Evolutionary conservation across 164 flowering plant species (phyloP), one percentile per base, ranked within the genome.

Genomic region (Annona squamosa): DNA sequence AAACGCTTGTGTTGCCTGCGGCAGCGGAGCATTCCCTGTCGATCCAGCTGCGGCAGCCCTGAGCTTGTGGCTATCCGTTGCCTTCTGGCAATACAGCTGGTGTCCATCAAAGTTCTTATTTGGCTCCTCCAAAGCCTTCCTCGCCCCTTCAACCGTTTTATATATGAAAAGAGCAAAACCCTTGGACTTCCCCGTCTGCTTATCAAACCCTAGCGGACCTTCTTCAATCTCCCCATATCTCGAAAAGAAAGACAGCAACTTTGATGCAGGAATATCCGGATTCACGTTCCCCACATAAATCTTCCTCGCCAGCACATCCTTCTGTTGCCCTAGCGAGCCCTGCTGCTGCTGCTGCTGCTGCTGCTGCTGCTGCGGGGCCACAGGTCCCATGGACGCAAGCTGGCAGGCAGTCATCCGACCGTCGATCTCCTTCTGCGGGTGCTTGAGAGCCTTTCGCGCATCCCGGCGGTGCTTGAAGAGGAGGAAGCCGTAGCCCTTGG

Each of bases 401-500:
- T 84, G 87, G 43, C 84, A 79, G 0, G 81, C 84, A 5, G 89
- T 82, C 77, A 86, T 74, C 41, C 88, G 73, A 67, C 73, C 79
- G 46, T 82, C 87, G 41, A 86, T 82, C 76, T 83, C 80, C 79
- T 84, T 86, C 75, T 79, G 81, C 1, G 89, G 86, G 13, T 84
- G 75, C 45, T 75, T 80, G 5, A 86, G 76, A n/a, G 89, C 84
- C 45, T 71, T 73, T 4, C 67, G 66, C 1, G 87, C 86, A 6
- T 76, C 68, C 3, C 75, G 74, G 3, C 79, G 77, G 70, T 77
- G 80, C 75, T 84, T 86, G 67, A 80, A 83, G 3, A 80, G 73
- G 44, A 84, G 37, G 42, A 86, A 86, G 3, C 86, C 89, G 17
- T 82, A 86, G 6, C 89, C 89, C 47, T 82, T 85, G 13, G 84